Base-by-base conservation (phyloP, 2,329 filamentous ascomycete species). In the Arachnomyces sp. region DNA sequence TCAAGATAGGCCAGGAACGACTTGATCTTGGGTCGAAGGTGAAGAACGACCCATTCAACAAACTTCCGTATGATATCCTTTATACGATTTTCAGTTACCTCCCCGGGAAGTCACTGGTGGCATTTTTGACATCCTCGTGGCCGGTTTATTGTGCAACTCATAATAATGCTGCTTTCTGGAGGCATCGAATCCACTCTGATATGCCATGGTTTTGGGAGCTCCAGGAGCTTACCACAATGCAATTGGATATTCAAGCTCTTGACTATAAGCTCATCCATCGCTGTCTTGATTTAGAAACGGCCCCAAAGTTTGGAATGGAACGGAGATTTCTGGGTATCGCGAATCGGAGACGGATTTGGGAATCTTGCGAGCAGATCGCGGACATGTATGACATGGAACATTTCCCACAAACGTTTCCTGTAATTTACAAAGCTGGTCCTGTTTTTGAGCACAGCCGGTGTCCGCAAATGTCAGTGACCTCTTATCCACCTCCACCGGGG, bases 341-440 rank as follows among this genome's bases (percentile, higher is more conserved):
- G 15, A 62, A 61, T 40, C 53, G 58, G 7, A 45, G 55, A 11
- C 52, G 57, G 16, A 58, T 62, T 8, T 61, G 57, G 56, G 12
- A 17, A 9, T 28, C 34, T 28, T 44, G 44, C 13, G 4, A 34
- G 6, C 38, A 44, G 21, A 16, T 46, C 13, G 42, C 34, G 16
- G 31, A 38, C 16, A 12, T n/a, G 17, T 46, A 46, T 36, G 5
- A 25, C 21, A n/a, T n/a, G n/a, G n/a, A n/a, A n/a, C n/a, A n/a
- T n/a, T n/a, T n/a, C n/a, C n/a, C n/a, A n/a, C n/a, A n/a, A n/a
- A n/a, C n/a, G n/a, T n/a, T n/a, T n/a, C n/a, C n/a, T n/a, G n/a
- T n/a, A n/a, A n/a, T n/a, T n/a, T n/a, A n/a, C n/a, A n/a, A n/a
- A n/a, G n/a, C n/a, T n/a, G n/a, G n/a, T n/a, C n/a, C n/a, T n/a